Conservation (phyloP, 2,329 filamentous ascomycete genomes). For the Ceratocystis destructans region DNA sequence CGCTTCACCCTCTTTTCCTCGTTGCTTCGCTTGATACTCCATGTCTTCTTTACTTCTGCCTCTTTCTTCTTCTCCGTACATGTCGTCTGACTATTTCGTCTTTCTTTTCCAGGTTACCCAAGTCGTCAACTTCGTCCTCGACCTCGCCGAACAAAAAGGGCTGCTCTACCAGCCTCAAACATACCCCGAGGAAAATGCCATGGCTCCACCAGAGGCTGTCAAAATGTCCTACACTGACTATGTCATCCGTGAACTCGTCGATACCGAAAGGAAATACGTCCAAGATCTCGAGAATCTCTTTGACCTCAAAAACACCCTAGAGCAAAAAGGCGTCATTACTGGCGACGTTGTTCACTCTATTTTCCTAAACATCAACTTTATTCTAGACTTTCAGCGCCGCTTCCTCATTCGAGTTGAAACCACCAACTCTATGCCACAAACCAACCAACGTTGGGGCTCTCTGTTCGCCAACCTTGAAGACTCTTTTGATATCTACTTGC, state of each 20-base stretch:
- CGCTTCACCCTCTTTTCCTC: neutral
- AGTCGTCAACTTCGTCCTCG: conserved; percentile 83
- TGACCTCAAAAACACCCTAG: conserved; percentile 76
- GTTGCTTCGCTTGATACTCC: neutral
- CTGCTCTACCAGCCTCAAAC: conserved; percentile 51
- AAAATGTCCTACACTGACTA: conserved; percentile 68
- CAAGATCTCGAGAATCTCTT: conserved; percentile 92
- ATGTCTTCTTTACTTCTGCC: neutral
- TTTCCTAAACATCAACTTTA: conserved; percentile 88
- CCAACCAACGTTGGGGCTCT: conserved; percentile 84
- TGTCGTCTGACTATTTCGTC: neutral
- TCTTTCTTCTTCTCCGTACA: conserved; percentile 11
- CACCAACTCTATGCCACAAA: conserved; percentile 67
- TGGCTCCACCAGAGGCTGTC: conserved; percentile 38
- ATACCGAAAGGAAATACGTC: conserved; percentile 94
- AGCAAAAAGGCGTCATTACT: conserved; percentile 74
- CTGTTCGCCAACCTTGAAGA: conserved; percentile 77
- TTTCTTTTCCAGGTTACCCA: conserved; percentile 48
- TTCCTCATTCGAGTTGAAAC: conserved; percentile 95
- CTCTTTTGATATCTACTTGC: conserved; percentile 83
- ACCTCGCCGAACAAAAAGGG: conserved; percentile 66
- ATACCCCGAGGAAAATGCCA: conserved; percentile 39
- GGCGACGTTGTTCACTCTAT: conserved; percentile 89
- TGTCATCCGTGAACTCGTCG: conserved; percentile 80
- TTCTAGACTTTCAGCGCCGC: conserved; percentile 87